Evolutionary conservation across 768 basidiomycete species (phyloP), one percentile per base, ranked within the genome.

Genomic region (Steccherinum ochraceum): DNA sequence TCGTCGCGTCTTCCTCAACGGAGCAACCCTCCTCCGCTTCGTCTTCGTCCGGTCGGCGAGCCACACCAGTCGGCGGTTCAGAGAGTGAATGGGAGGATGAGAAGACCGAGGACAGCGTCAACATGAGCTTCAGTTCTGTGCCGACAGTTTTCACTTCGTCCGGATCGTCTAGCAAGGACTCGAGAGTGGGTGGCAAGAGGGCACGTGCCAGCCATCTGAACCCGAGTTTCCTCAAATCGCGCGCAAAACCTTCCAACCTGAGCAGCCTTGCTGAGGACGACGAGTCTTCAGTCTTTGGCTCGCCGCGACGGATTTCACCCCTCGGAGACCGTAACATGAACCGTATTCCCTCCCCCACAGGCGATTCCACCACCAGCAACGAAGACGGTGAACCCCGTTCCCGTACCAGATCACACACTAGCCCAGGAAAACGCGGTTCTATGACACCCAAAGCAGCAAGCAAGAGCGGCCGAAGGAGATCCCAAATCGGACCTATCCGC

Each of bases 1-100:
- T 39, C n/a, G 41, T 18, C n/a, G 30, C 30, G 16, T 35, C 30
- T 7, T 24, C 48, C 39, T n/a, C 48, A 4, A 41, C 48, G 18
- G 7, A 13, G 13, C 44, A 52, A 54, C 13, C 52, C 18, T 23
- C 53, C 55, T 10, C 48, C 51, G 44, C 57, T 7, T 58, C 57
- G n/a, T 49, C 58, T 4, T 46, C 51, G 13, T 42, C 50, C 21
- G 51, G 49, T 5, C 42, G 46, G 13, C 57, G 62, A 1, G 56
- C 50, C 43, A 46, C 55, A n/a, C 61, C 63, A 18, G 21, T 53
- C 1, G 54, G 56, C 52, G 76, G 81, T 4, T 89, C 86, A 4
- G 89, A 91, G 58, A 89, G 85, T 64, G 89, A 93, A 51, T 92
- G 90, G 89, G 89, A 92, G 67, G 89, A 92, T 61, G 89, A 91